Percentiles rank a stretch among this genome's conserved stretches.
These are phyloP conservation scores for Didymella exigua DNA, from an alignment of 2,329 filamentous ascomycete genomes.

Conservation along the genomic window DNA sequence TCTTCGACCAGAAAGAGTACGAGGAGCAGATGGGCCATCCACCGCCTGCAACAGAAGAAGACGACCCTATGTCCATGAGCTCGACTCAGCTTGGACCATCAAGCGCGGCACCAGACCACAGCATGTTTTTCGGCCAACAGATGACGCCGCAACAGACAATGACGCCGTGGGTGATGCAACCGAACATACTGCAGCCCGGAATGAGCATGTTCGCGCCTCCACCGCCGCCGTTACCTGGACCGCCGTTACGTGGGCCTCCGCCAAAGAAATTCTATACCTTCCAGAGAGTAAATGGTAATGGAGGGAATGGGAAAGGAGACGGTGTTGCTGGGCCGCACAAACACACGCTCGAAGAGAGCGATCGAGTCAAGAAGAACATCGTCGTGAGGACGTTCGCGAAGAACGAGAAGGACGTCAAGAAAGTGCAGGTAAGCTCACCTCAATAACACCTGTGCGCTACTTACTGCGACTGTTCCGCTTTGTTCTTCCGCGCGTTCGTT, in stretches of 20 bases:
- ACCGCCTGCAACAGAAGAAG: slow-evolving; percentile 26
- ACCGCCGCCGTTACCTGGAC: slow-evolving; percentile 9
- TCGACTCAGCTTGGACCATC: slow-evolving; percentile 8
- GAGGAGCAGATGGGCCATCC: slow-evolving; percentile 42
- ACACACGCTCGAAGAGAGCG: slow-evolving; percentile 74
- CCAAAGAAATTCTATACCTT: slow-evolving; percentile 65
- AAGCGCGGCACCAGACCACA: slow-evolving; percentile 12
- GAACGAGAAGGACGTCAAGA: slow-evolving; percentile 69
- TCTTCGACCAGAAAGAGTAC: slow-evolving; percentile 63
- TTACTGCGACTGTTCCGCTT: not conserved
- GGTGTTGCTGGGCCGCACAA: slow-evolving; percentile 74
- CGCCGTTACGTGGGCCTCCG: too few relatives aligned
- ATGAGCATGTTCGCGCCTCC: slow-evolving; percentile 24
- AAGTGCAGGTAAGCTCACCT: slow-evolving; percentile 47
- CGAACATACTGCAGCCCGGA: slow-evolving; percentile 21
- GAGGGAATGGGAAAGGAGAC: slow-evolving; percentile 73
- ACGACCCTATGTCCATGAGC: slow-evolving; percentile 14
- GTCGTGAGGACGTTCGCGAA: slow-evolving; percentile 70
- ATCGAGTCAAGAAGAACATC: slow-evolving; percentile 81
- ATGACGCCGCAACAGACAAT: slow-evolving; percentile 23
- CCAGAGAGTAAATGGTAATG: slow-evolving; percentile 78
- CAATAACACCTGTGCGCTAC: not conserved
- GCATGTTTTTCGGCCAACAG: slow-evolving; percentile 34
- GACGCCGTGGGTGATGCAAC: slow-evolving; percentile 34
- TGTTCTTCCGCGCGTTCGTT: not conserved